Base-by-base conservation (phyloP, 768 basidiomycete genomes). In the Suillus occidentalis region DNA sequence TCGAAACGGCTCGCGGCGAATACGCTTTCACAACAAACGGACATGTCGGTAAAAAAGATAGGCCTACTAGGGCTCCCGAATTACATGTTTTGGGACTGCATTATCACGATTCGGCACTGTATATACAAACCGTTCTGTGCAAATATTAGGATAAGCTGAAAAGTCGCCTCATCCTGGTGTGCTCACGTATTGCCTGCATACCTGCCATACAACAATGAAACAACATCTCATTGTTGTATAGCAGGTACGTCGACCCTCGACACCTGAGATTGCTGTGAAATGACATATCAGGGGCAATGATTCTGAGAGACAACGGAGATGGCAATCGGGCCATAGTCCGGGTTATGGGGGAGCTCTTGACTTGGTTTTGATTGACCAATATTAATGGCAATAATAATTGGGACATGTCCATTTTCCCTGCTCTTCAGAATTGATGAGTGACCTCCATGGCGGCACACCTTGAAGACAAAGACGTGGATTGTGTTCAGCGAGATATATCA, bases 381-480 rank as follows among this genome's bases (percentile, higher is more conserved):
- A 28, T 28, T 75, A n/a, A n/a, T n/a, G 18, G 72, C 71, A 7
- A 77, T 61, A 7, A 77, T 61, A 1, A 75, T 71, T 50, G 8
- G 14, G 8, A 20, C 92, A 65, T 77, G 64, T 92, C 91, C 47
- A 93, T 86, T 78, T 0, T 78, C 77, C 47, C 47, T 25, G 22
- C 6, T 49, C 22, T 49, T 49, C 14, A 87, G 75, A 65, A 92
- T 81, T 2, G 80, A 31, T 4, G 31, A 31, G 31, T 31, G 31
- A 25, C 13, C 22, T 25, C 6, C 22, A 14, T 7, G 13, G 6
- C 22, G 31, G 31, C 31, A 25, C 22, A 25, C 22, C 49, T 50
- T 72, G 50, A 93, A 86, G 5, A 82, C 83, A 1, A 93, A 86
- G 4, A 82, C 83, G 2, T 79, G 79, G 77, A 94, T 89, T 13